Percentiles rank a stretch among this genome's conserved stretches.
These are phyloP conservation scores for Cicer bijugum DNA, from an alignment of 306 rosid species.

Conservation along the genomic window DNA sequence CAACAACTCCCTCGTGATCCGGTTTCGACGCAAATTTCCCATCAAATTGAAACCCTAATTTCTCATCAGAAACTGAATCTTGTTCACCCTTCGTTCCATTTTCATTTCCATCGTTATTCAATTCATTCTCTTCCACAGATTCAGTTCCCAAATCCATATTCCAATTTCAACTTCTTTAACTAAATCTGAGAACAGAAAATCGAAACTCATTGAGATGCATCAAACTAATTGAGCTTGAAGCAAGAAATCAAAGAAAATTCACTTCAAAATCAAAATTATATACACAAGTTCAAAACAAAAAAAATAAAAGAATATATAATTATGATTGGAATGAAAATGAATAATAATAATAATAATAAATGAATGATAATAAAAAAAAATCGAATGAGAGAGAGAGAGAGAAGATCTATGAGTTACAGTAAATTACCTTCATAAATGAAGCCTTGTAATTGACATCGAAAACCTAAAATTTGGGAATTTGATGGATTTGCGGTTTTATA, in stretches of 20 bases:
- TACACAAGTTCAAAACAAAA: not conserved
- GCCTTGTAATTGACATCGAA: constrained; percentile 44
- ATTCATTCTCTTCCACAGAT: constrained; percentile 70
- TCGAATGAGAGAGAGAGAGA: constrained; percentile 35
- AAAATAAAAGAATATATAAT: not conserved
- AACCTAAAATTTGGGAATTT: constrained; percentile 54
- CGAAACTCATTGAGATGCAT: constrained; percentile 26
- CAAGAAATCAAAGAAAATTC: constrained; percentile 34
- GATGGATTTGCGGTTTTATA: constrained; percentile 51
- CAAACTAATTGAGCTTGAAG: constrained; percentile 44
- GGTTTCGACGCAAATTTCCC: constrained; percentile 42
- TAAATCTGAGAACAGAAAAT: constrained; percentile 40
- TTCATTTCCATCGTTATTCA: constrained; percentile 48
- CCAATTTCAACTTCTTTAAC: constrained; percentile 30
- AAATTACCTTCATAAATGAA: constrained; percentile 56
- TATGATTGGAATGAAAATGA: constrained; percentile 2
- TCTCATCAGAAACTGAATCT: constrained; percentile 36
- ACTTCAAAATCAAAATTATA: constrained; percentile 17
- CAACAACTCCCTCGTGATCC: constrained; percentile 39
- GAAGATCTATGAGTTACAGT: constrained; percentile 33
- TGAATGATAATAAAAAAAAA: not conserved
- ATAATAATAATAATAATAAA: not conserved
- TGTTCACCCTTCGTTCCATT: constrained; percentile 43
- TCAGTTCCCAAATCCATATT: constrained; percentile 79
- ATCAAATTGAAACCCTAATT: constrained; percentile 44